Percentiles rank a stretch among this genome's conserved stretches.
phyloP scores from a whole-genome alignment of 495 filamentous ascomycete species.

The Coniosporium apollinis region DNA sequence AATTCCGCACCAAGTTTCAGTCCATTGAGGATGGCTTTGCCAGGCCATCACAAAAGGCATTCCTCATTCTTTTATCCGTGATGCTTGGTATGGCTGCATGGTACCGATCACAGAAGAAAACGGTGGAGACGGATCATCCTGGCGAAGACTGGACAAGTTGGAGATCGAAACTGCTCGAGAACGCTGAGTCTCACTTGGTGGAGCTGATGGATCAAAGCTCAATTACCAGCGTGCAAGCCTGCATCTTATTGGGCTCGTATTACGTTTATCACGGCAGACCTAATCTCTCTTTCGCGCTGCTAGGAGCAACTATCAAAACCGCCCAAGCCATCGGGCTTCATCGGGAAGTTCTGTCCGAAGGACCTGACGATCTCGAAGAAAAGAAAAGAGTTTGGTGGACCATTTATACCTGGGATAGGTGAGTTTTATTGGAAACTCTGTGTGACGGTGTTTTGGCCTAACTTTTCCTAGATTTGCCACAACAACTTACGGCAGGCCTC shows the following conservation, averaged over 20 bases:
- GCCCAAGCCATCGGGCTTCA: slow-evolving; percentile 23
- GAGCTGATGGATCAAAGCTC: slow-evolving; percentile 18
- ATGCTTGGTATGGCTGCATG: slow-evolving; percentile 20
- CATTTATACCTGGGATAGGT: slow-evolving; percentile 23
- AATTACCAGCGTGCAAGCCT: slow-evolving; percentile 22
- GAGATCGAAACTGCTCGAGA: slow-evolving; percentile 13
- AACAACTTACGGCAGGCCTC: slow-evolving; percentile 21
- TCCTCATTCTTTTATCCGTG: slow-evolving; percentile 18
- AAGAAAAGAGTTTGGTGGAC: slow-evolving; percentile 25
- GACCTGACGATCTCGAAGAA: slow-evolving; percentile 19
- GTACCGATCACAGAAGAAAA: slow-evolving; percentile 17
- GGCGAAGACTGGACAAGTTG: slow-evolving; percentile 10
- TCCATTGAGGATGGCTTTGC: slow-evolving; percentile 19
- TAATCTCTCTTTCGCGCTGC: slow-evolving; percentile 20
- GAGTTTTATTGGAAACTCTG: background rate
- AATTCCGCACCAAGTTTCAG: too few species aligned
- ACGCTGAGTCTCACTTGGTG: slow-evolving; percentile 14
- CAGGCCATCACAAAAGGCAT: slow-evolving; percentile 15
- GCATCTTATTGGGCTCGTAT: slow-evolving; percentile 21
- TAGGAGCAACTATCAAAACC: slow-evolving; percentile 23
- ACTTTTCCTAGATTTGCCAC: slow-evolving; percentile 19
- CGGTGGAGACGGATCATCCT: slow-evolving; percentile 2
- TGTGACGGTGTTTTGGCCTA: background rate
- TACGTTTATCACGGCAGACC: slow-evolving; percentile 24
- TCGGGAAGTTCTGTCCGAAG: slow-evolving; percentile 10